Conservation (phyloP, 2,329 filamentous ascomycete genomes). For the Pyrenophora tritici-repentis region DNA sequence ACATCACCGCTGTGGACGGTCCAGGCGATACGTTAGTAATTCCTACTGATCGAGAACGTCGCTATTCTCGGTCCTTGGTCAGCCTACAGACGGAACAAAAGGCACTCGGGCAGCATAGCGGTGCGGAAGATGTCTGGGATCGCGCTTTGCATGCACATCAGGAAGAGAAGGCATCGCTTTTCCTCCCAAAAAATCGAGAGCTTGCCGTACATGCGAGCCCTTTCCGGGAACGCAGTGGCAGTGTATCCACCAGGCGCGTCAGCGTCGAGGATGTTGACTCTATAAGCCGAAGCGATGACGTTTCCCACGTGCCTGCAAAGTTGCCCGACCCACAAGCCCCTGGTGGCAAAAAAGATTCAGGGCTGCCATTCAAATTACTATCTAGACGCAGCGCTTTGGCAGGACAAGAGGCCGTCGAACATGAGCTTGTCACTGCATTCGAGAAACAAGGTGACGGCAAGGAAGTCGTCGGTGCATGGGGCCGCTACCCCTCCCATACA, state of each 20-base stretch:
- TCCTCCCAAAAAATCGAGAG: constrained; percentile 39
- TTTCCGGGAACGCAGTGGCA: constrained; percentile 42
- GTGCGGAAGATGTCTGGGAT: constrained; percentile 41
- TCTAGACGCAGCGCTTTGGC: constrained; percentile 29
- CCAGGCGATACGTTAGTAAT: constrained; percentile 20
- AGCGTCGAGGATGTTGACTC: constrained; percentile 9
- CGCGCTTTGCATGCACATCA: constrained; percentile 44
- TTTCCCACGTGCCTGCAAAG: constrained; percentile 15
- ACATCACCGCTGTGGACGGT: constrained; percentile 24
- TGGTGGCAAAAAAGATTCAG: not conserved
- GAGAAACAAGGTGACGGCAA: constrained; percentile 34
- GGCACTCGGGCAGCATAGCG: constrained; percentile 28
- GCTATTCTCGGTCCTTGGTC: constrained; percentile 38
- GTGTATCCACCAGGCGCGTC: constrained; percentile 16
- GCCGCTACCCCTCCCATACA: constrained; percentile 54
- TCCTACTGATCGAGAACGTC: constrained; percentile 24
- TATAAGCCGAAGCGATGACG: constrained; percentile 4
- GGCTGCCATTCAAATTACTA: not conserved
- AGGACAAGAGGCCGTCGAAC: constrained; percentile 6
- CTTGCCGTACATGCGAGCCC: constrained; percentile 33
- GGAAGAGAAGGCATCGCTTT: constrained; percentile 42
- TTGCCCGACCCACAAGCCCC: constrained; percentile 4
- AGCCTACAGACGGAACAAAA: constrained; percentile 38
- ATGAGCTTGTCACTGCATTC: constrained; percentile 26
- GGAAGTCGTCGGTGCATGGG: constrained; percentile 49